Conservation (phyloP, 2,329 filamentous ascomycete species). For the Colletotrichum sp. region DNA sequence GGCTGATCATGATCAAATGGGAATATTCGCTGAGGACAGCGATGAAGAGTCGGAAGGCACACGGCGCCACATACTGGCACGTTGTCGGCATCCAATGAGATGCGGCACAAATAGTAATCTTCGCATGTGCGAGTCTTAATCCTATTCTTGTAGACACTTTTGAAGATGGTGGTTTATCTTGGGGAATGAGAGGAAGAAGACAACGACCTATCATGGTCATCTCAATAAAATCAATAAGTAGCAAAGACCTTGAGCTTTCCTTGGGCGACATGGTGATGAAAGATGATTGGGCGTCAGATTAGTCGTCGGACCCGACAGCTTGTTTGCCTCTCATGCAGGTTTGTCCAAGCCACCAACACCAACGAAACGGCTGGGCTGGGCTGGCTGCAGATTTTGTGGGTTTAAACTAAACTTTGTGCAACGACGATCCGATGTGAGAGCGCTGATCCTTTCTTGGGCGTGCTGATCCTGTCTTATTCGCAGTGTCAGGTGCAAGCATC, state of each 20-base stretch:
- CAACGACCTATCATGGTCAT: background rate
- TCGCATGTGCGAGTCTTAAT: conserved; percentile 2
- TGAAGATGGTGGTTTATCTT: background rate
- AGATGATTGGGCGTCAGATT: background rate
- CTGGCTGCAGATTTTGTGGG: background rate
- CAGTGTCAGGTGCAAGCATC: background rate
- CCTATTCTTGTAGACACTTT: background rate
- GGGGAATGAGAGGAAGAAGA: background rate
- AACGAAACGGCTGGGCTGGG: background rate
- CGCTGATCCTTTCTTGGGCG: background rate
- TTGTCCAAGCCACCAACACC: background rate
- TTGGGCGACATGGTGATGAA: background rate
- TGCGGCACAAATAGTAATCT: background rate
- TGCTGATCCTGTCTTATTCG: background rate
- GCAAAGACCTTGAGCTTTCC: background rate
- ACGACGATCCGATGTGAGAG: background rate
- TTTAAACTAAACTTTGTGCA: background rate
- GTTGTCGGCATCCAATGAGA: background rate
- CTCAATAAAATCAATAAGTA: background rate
- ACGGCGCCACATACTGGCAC: background rate
- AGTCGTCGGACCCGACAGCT: background rate
- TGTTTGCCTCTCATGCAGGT: background rate
- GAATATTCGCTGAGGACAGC: background rate
- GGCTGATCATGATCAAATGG: background rate
- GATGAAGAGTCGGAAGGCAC: background rate